Evolutionary conservation across 2,329 filamentous ascomycete genomes (phyloP).

Genomic region (Talaromyces funiculosus): DNA sequence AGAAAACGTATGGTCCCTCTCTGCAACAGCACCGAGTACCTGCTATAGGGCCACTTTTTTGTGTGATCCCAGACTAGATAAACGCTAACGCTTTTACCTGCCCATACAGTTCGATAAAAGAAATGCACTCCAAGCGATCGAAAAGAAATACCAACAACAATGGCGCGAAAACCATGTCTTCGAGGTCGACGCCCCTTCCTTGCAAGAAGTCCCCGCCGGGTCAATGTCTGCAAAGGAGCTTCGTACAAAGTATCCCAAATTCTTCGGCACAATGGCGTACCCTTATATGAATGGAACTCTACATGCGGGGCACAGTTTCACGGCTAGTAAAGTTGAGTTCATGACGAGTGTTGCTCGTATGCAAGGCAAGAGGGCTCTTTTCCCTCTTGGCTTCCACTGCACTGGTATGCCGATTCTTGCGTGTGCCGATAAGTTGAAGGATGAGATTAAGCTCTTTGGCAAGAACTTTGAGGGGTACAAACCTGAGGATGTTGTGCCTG

Average conservation of each 20-base stretch:
- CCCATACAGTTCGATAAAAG: slow-evolving; percentile 69
- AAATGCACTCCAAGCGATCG: slow-evolving; percentile 71
- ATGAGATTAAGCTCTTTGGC: slow-evolving; percentile 86
- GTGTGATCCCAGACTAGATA: background rate
- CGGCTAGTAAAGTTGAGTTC: slow-evolving; percentile 89
- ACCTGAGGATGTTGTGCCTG: slow-evolving; percentile 52
- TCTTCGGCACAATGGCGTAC: slow-evolving; percentile 75
- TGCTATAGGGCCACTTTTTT: background rate
- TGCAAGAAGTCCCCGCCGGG: slow-evolving; percentile 68
- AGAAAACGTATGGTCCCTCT: slow-evolving; percentile 46
- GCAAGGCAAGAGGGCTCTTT: slow-evolving; percentile 80
- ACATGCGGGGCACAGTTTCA: slow-evolving; percentile 90
- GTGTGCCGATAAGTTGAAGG: slow-evolving; percentile 86
- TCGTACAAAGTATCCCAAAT: slow-evolving; percentile 79
- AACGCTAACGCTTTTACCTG: background rate
- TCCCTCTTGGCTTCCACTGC: slow-evolving; percentile 91
- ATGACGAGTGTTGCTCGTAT: slow-evolving; percentile 79
- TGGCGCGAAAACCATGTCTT: slow-evolving; percentile 77
- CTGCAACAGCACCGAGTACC: background rate
- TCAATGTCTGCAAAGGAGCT: slow-evolving; percentile 69
- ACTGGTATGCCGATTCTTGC: slow-evolving; percentile 99
- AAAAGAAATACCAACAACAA: slow-evolving; percentile 87
- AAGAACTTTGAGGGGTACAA: slow-evolving; percentile 74
- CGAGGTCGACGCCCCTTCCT: slow-evolving; percentile 76
- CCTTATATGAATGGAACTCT: slow-evolving; percentile 83